Evolutionary conservation across 306 rosid genomes (phyloP).

Genomic region (Citrullus colocynthis): DNA sequence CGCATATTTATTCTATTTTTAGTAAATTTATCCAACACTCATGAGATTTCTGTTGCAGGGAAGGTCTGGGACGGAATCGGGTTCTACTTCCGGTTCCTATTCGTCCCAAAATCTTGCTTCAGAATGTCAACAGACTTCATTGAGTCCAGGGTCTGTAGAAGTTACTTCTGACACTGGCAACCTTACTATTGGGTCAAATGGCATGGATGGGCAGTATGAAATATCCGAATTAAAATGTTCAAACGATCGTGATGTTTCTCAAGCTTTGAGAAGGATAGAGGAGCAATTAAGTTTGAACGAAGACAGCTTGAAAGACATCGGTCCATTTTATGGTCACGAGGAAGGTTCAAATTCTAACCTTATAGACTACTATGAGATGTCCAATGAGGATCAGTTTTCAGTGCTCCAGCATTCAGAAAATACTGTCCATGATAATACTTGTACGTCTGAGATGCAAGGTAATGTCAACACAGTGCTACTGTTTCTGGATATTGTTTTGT

Average conservation of each 20-base stretch:
- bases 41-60: constrained; percentile 40
- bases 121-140: constrained; percentile 48
- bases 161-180: constrained; percentile 40
- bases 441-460: constrained; percentile 44
- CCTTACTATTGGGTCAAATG: constrained; percentile 22
- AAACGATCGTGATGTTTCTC: constrained; percentile 34
- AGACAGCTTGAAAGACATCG: constrained; percentile 30
- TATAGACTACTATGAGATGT: constrained; percentile 20
- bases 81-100: constrained; percentile 31
- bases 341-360: constrained; percentile 23
- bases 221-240: constrained; percentile 26
- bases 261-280: constrained; percentile 54
- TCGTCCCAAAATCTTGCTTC: constrained; percentile 33
- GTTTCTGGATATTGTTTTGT: neutral
- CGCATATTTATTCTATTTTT: neutral
- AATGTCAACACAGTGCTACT: constrained; percentile 4
- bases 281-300: constrained; percentile 64
- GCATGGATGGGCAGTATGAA: constrained; percentile 26
- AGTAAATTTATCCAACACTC: neutral
- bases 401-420: constrained; percentile 31
- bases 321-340: constrained; percentile 14
- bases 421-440: constrained; percentile 18
- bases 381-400: constrained; percentile 30
- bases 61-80: constrained; percentile 36
- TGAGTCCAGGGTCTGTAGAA: constrained; percentile 58